Evolutionary conservation across 805 yeast species (phyloP).

Genomic region (Wickerhamiella sergipiensis): DNA sequence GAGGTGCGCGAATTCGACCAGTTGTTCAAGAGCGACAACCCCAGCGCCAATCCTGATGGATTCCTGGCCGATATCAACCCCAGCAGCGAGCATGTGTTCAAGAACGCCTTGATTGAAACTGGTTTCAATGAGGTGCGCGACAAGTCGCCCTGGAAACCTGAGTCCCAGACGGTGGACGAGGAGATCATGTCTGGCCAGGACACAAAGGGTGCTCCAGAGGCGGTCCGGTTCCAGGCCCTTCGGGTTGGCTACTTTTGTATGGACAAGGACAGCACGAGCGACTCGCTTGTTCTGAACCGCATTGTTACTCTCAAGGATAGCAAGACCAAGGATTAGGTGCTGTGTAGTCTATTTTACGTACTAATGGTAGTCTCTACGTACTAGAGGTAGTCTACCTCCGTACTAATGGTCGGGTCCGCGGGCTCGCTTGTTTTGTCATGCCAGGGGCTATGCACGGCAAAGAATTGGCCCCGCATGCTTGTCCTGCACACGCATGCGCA

Average conservation of each 20-base stretch:
- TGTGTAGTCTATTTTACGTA: no score
- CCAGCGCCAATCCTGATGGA: slow-evolving; percentile 77
- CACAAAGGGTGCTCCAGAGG: slow-evolving; percentile 46
- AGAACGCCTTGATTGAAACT: slow-evolving; percentile 61
- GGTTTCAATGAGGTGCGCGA: slow-evolving; percentile 54
- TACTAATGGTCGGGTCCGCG: no score
- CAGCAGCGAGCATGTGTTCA: slow-evolving; percentile 55
- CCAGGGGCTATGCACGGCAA: not conserved
- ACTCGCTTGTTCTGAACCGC: slow-evolving; percentile 63
- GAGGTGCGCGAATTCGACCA: slow-evolving; percentile 83
- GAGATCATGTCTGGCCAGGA: slow-evolving; percentile 52
- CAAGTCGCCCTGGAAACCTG: slow-evolving; percentile 58
- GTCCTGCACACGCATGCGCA: not conserved
- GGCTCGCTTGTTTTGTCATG: no score
- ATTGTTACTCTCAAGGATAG: slow-evolving; percentile 90
- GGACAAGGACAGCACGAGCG: slow-evolving; percentile 60
- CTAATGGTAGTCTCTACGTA: no score
- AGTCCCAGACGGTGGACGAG: slow-evolving; percentile 36
- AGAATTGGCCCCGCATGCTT: not conserved
- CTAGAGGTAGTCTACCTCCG: no score
- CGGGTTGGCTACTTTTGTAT: slow-evolving; percentile 92
- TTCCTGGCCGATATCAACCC: slow-evolving; percentile 72
- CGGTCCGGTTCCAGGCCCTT: slow-evolving; percentile 95
- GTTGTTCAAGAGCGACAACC: slow-evolving; percentile 83
- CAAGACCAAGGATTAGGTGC: slow-evolving; percentile 17